These are phyloP conservation scores for Euphorbia lathyris DNA, from an alignment of 345 rosid species.

Conservation along the genomic window DNA sequence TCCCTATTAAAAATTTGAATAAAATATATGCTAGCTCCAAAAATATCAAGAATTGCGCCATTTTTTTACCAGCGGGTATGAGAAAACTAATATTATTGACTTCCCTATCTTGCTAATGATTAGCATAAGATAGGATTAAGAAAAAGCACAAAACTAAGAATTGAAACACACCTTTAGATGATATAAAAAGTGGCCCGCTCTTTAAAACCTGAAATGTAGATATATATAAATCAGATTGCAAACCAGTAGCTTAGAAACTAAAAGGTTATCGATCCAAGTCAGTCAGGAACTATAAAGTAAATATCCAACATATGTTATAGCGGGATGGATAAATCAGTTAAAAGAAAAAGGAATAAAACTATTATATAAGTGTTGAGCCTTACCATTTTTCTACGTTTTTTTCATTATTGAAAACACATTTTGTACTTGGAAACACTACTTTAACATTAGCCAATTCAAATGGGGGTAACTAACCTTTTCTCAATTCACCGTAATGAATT, in stretches of 20 bases:
- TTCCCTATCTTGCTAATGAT: background rate
- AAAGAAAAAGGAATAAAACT: background rate
- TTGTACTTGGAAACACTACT: background rate
- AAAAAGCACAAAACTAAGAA: background rate
- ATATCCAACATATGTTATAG: too few relatives aligned
- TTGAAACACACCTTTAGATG: constrained; percentile 23
- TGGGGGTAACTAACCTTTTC: too few relatives aligned
- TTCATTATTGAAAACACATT: background rate
- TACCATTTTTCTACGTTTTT: background rate
- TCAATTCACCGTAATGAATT: background rate
- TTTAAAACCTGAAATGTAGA: constrained; percentile 20
- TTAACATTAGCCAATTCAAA: background rate
- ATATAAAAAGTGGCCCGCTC: constrained; percentile 30
- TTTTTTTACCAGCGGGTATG: background rate
- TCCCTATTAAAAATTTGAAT: background rate
- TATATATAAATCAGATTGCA: background rate
- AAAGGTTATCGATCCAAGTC: background rate
- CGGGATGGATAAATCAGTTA: background rate
- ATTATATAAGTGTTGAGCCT: too few relatives aligned
- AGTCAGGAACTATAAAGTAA: background rate
- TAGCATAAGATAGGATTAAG: background rate
- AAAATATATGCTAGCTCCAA: background rate
- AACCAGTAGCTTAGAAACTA: background rate
- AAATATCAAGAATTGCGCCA: background rate
- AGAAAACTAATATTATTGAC: background rate